Evolutionary conservation across 2,329 filamentous ascomycete genomes (phyloP).

Genomic region (Fusarium austroafricanum): DNA sequence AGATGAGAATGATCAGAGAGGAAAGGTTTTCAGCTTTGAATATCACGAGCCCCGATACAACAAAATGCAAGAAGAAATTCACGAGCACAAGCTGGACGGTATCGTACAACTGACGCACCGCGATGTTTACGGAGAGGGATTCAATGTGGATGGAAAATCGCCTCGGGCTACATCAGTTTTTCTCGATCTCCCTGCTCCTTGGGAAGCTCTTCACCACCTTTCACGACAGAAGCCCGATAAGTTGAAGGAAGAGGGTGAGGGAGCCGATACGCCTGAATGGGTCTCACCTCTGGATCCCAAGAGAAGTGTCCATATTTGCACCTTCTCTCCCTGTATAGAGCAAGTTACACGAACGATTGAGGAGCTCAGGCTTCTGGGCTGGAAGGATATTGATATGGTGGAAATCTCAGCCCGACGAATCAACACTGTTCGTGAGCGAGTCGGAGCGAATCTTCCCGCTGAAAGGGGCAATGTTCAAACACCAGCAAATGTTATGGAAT

Average conservation of each 20-base stretch:
- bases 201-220: constrained; percentile 82
- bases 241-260: constrained; percentile 40
- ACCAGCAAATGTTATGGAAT: constrained; percentile 82
- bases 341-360: constrained; percentile 91
- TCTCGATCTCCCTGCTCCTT: constrained; percentile 83
- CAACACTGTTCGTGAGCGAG: constrained; percentile 83
- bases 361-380: constrained; percentile 81
- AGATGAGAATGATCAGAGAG: constrained; percentile 58
- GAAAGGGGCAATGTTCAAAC: constrained; percentile 78
- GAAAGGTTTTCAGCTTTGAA: constrained; percentile 85
- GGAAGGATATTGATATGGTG: constrained; percentile 94
- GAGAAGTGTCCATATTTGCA: constrained; percentile 83
- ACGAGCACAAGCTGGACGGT: constrained; percentile 72
- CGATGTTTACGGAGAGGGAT: constrained; percentile 82
- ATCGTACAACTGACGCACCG: constrained; percentile 80
- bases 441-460: constrained; percentile 72
- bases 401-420: constrained; percentile 85
- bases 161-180: constrained; percentile 79
- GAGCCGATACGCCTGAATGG: constrained; percentile 52
- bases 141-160: constrained; percentile 69
- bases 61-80: constrained; percentile 76
- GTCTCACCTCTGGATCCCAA: constrained; percentile 75
- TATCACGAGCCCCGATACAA: constrained; percentile 79
- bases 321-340: constrained; percentile 97
- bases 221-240: constrained; percentile 60